Evolutionary conservation across 2,329 filamentous ascomycete genomes (phyloP).

Genomic region (Claviceps cyperi): DNA sequence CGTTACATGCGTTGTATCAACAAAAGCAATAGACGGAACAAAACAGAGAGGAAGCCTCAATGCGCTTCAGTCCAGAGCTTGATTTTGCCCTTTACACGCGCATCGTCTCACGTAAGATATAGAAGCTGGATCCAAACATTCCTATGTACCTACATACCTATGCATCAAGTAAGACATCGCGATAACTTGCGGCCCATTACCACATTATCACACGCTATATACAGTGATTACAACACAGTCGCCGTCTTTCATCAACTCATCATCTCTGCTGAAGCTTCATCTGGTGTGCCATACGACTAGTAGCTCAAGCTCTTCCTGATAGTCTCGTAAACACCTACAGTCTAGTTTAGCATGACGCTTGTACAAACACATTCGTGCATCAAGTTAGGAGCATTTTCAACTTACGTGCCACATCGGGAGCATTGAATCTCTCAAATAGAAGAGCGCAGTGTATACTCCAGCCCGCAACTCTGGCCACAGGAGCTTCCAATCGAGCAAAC

Average conservation of each 20-base stretch:
- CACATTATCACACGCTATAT: not conserved
- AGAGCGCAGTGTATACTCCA: conserved; percentile 77
- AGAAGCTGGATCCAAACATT: no score
- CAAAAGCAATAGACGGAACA: no score
- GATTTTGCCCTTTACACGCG: no score
- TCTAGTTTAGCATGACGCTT: not conserved
- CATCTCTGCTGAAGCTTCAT: not conserved
- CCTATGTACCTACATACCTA: no score
- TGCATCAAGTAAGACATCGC: no score
- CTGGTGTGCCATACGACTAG: conserved; percentile 17
- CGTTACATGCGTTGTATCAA: no score
- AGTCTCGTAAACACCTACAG: conserved; percentile 54
- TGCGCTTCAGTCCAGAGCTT: no score
- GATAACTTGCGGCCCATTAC: no score
- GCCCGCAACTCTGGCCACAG: conserved; percentile 72
- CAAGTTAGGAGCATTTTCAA: conserved; percentile 13
- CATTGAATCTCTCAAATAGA: conserved; percentile 63
- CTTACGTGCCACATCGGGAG: conserved; percentile 80
- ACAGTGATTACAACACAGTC: conserved; percentile 2
- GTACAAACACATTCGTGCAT: not conserved
- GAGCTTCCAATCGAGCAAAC: conserved; percentile 72
- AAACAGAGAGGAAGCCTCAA: no score
- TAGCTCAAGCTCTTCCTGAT: conserved; percentile 55
- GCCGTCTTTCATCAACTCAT: not conserved
- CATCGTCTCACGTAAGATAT: no score